Conservation (phyloP, 768 basidiomycete genomes). For the Exsudoporus frostii region DNA sequence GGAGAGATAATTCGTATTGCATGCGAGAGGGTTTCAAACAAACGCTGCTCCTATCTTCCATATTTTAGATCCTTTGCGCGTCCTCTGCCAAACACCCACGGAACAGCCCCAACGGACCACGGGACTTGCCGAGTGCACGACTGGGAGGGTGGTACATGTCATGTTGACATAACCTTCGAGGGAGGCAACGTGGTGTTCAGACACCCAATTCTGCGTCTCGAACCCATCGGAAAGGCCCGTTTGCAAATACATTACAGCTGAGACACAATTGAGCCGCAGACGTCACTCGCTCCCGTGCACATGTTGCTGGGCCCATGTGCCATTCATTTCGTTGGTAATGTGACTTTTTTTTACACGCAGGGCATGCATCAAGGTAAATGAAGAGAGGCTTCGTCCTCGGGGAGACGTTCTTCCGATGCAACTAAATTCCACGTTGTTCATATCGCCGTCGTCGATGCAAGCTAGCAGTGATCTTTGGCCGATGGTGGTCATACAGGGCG, state of each 20-base stretch:
- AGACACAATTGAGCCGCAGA: constrained; percentile 11
- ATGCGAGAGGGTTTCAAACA: constrained; percentile 13
- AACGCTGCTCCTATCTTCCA: constrained; percentile 16
- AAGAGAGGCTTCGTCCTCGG: constrained; percentile 13
- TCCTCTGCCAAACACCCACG: constrained; percentile 5
- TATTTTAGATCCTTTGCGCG: constrained; percentile 12
- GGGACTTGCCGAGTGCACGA: constrained; percentile 22
- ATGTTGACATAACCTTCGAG: constrained; percentile 28
- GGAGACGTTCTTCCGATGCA: constrained; percentile 11
- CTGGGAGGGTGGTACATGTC: background rate
- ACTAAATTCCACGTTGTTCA: constrained; percentile 7
- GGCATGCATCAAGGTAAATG: background rate
- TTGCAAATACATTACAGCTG: constrained; percentile 18
- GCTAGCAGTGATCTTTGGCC: background rate
- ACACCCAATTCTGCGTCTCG: too few species aligned
- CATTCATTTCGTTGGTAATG: constrained; percentile 14
- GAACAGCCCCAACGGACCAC: constrained; percentile 14
- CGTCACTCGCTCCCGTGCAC: constrained; percentile 22
- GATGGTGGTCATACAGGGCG: too few species aligned
- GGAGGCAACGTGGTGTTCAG: constrained; percentile 33
- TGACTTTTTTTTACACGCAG: background rate
- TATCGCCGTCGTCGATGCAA: constrained; percentile 5
- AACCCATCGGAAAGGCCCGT: constrained; percentile 15
- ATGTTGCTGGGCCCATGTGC: constrained; percentile 21
- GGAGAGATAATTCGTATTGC: constrained; percentile 7